Evolutionary conservation across 495 filamentous ascomycete species (phyloP), one percentile per base, ranked within the genome.

Genomic region (Venustampulla echinocandica): DNA sequence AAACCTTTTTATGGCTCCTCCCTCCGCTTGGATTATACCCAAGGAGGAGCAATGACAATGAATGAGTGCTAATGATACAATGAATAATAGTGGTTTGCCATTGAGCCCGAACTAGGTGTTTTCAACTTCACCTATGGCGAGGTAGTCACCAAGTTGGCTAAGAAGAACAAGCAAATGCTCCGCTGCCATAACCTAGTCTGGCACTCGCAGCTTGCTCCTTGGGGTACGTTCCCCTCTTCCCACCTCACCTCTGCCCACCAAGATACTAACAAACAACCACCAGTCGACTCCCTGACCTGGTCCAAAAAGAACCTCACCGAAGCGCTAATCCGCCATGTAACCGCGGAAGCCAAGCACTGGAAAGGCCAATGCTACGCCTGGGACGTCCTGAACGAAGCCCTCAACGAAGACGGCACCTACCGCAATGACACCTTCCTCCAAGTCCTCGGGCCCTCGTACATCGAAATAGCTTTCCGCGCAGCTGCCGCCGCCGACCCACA

Each of bases 321-420:
- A n/a, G 71, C 71, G 13, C 50, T 75, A 42, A 66, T 72, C 36
- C 70, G 66, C 46, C 74, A 79, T 54, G 67, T 83, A 46, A 66
- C 62, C 14, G 59, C 59, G 17, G 71, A 76, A 2, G 76, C 69
- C 4, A 67, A 58, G 22, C 73, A 79, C 54, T 81, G 65, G 52
- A 71, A 71, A 50, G 76, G 75, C n/a, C 61, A 70, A 38, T 78
- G 69, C 60, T 60, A 67, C 35, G 44, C 53, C 27, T 66, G 55
- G 55, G 81, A 85, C 55, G 82, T 87, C 0, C 69, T 83, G 14
- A 85, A 85, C 62, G 81, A 87, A 59, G 76, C 76, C 24, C 74
- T 85, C 50, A 73, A 80, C 49, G 82, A 85, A 40, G 74, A 81
- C 54, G 82, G 79, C 24, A 69, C 69, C n/a, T 75, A 75, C 51